Evolutionary conservation across 768 basidiomycete species (phyloP).

Genomic region (Punctularia strigosozonata): DNA sequence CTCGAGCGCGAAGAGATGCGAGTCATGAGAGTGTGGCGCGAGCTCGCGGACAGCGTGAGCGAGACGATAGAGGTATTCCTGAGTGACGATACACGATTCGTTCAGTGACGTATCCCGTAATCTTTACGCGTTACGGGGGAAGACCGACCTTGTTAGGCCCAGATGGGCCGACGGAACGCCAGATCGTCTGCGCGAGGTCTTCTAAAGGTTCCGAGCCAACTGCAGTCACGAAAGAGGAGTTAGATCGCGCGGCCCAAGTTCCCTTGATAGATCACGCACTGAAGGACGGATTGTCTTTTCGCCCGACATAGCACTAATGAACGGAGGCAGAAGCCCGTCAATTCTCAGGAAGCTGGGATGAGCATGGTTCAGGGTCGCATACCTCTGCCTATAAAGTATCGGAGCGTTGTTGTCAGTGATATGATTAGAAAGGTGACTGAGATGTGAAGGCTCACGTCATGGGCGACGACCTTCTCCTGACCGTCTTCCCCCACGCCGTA

Average conservation of each 20-base stretch:
- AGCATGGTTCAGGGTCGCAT: no score
- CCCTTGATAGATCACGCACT: slow-evolving; percentile 29
- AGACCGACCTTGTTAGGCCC: slow-evolving; percentile 71
- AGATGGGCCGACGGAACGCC: slow-evolving; percentile 71
- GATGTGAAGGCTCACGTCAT: slow-evolving; percentile 30
- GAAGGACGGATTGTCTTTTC: slow-evolving; percentile 81
- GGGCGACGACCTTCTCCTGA: slow-evolving; percentile 41
- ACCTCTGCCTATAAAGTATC: no score
- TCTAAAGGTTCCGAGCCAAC: slow-evolving; percentile 80
- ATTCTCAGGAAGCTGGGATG: no score
- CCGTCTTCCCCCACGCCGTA: slow-evolving; percentile 48
- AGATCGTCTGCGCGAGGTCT: slow-evolving; percentile 55
- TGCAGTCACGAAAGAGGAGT: slow-evolving; percentile 15
- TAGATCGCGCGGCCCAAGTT: neutral
- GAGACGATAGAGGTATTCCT: slow-evolving; percentile 86
- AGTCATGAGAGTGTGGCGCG: slow-evolving; percentile 62
- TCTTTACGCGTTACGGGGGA: neutral
- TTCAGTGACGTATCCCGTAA: neutral
- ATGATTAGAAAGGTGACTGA: no score
- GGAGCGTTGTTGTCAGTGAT: no score
- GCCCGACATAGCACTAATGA: slow-evolving; percentile 73
- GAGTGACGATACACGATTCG: neutral
- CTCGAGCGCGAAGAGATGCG: slow-evolving; percentile 69
- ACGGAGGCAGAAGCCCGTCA: neutral
- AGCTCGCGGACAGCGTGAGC: slow-evolving; percentile 62